Base-by-base conservation (phyloP, 2,329 filamentous ascomycete species). In the Juglanconis sp. region DNA sequence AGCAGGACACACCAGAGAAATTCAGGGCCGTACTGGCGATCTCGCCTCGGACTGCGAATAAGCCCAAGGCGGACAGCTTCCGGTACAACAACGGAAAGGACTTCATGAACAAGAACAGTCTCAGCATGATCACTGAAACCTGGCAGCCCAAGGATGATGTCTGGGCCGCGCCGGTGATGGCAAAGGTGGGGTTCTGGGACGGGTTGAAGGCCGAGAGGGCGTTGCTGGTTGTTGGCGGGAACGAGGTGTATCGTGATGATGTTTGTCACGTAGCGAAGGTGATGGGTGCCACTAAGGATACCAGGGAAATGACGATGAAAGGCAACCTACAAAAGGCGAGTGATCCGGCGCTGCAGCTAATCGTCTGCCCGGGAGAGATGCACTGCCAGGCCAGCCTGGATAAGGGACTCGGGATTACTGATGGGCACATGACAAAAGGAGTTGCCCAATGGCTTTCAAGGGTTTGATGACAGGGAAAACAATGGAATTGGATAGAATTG, bases 41-140 rank as follows among this genome's bases (percentile, higher is more conserved):
- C 36, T 64, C 63, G 3, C 61, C 67, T 11, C 64, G 65, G 49
- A 64, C 64, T 11, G 59, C 63, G 35, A 66, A 67, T 62, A 56
- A 61, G 24, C 58, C 60, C 11, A 55, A 60, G 35, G 59, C 64
- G 8, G 60, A 53, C 4, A 65, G 65, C 30, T 64, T 60, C 58
- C 49, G 53, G 9, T 58, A 64, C 38, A 68, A 68, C 35, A 53
- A 60, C 3, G 54, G 58, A 30, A 65, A 61, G 51, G 67, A 68
- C 50, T 66, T 58, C 40, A 56, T 68, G 34, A 58, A 52, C 34
- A 40, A 59, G 46, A 40, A 50, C 13, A 59, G 52, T 30, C 54
- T 62, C 53, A 36, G 35, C 4, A 56, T 51, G 24, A 65, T 63
- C 59, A 57, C 64, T 15, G 53, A 48, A 13, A 57, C 51, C 15